Evolutionary conservation across 164 flowering plant genomes (phyloP), one percentile per base, ranked within the genome.

Genomic region (Sextonia rubra): DNA sequence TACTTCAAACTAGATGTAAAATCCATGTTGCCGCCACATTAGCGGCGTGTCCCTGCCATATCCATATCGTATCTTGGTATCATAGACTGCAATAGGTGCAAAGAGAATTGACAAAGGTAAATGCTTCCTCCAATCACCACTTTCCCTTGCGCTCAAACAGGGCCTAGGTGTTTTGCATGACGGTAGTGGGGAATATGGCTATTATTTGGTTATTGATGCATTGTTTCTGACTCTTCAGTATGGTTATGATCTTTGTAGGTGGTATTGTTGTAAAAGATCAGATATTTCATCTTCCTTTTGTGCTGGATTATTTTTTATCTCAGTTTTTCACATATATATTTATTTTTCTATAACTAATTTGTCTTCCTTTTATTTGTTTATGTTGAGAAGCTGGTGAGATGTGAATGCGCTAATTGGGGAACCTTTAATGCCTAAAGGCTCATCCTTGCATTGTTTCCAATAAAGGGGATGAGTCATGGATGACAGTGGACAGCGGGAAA

Each of bases 401-500:
- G 52, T 66, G 52, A 66, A 66, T 37, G 69, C 27, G 9, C 26
- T 66, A 15, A 14, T 17, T 49, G 17, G 23, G 52, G 48, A 37
- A 8, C 22, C 52, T n/a, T 37, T 26, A 11, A 52, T 18, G 27
- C 7, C 52, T 37, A 20, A 47, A 32, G 20, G 44, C 20, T 8
- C 27, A 44, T 66, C 55, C 69, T 23, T 66, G 27, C 49, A 47
- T 29, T 64, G 67, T 26, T 64, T 17, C n/a, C n/a, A 4, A 17
- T 17, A 60, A 37, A 5, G 60, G 73, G 44, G 25, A 69, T 69
- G 67, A 25, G 79, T 37, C 27, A 94, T 94, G 98, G 98, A 88
- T 71, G 93, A 89, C 37, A 74, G 86, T 66, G 94, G 87, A 72
- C 98, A 92, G 82, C 92, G 90, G 74, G 98, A 91, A 77, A 91